Evolutionary conservation across 2,329 filamentous ascomycete genomes (phyloP), one percentile per base, ranked within the genome.

Genomic region (Claviceps lovelessii): DNA sequence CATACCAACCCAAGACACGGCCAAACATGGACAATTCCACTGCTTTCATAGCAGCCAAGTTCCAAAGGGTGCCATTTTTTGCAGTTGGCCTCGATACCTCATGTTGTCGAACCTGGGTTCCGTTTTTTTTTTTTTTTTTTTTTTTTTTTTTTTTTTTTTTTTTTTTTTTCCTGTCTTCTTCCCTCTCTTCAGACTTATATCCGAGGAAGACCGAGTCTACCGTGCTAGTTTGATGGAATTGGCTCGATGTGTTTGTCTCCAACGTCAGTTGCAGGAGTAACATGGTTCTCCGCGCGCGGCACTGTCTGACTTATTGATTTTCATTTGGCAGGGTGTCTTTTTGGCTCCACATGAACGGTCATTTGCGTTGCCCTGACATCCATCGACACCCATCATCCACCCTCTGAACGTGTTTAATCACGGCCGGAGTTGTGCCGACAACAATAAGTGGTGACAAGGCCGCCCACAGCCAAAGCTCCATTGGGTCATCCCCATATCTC

Each of bases 1-100:
- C 52, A 41, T n/a, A 42, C 46, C 37, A 51, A 48, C 37, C 29
- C 48, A 51, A 39, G 48, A 54, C 41, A 54, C 31, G 41, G 41
- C 44, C 53, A 45, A 54, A 46, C 15, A 49, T 44, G 46, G 46
- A 31, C 46, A 31, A 35, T 5, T 54, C 47, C 45, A 50, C 28
- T 28, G 23, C 41, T 41, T 48, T 19, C 17, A 51, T 8, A 15
- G 49, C n/a, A 52, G 39, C 28, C 41, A 49, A 35, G 23, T 17
- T 17, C 42, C 11, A 29, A 52, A 29, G 13, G 13, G 41, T n/a
- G 41, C 50, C 41, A 19, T 37, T 31, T 39, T 17, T 51, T 23
- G 28, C 41, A 52, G 23, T 45, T 15, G 50, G 39, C 50, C 17
- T 35, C 28, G 17, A 15, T 9, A 5, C 39, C 10, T 44, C n/a